phyloP scores from a whole-genome alignment of 345 rosid genomes.

The Linum usitatissimum region DNA sequence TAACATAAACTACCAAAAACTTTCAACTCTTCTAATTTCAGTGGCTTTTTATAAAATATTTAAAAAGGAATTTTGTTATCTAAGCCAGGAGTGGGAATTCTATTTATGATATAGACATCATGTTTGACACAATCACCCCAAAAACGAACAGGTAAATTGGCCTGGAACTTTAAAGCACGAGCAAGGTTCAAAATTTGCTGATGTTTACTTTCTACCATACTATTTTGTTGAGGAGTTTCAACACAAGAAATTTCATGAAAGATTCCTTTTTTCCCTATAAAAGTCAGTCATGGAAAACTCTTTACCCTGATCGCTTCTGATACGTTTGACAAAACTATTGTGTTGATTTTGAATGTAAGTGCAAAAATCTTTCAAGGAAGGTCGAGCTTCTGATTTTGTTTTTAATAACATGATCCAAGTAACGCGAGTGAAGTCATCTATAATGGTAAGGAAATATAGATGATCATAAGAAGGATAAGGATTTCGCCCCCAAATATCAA shows the following conservation, averaged over 20 bases:
- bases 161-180: background rate
- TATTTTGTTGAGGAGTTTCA: background rate
- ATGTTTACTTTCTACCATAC: background rate
- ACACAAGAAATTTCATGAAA: background rate
- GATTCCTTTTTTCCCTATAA: background rate
- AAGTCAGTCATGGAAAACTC: background rate
- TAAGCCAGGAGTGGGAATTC: background rate
- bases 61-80: background rate
- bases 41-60: background rate
- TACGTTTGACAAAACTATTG: background rate
- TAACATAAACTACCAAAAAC: background rate
- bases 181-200: background rate
- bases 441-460: background rate
- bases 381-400: no score
- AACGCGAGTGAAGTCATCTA: background rate
- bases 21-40: background rate
- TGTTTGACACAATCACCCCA: background rate
- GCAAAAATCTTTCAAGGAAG: background rate
- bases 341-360: background rate
- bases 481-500: background rate
- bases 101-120: background rate
- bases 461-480: background rate
- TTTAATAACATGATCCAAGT: background rate
- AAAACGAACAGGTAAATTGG: background rate
- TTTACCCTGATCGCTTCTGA: background rate